These are phyloP conservation scores for Hebeloma cylindrosporum DNA, from an alignment of 768 basidiomycete species.

Conservation along the genomic window DNA sequence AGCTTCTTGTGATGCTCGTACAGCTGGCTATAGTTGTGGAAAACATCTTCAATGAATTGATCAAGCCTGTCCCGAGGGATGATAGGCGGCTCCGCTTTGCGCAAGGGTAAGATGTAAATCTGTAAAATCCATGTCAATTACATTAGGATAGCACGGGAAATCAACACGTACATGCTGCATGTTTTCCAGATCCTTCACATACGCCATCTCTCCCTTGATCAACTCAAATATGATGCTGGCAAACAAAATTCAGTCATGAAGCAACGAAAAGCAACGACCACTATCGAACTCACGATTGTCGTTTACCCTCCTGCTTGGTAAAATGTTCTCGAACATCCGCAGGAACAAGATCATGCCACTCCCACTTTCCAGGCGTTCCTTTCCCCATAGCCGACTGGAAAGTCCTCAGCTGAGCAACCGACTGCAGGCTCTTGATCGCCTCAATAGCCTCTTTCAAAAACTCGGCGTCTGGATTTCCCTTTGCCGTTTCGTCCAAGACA, in stretches of 20 bases:
- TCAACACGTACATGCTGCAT: conserved; percentile 65
- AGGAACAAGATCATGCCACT: conserved; percentile 88
- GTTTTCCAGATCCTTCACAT: conserved; percentile 88
- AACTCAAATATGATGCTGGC: conserved; percentile 87
- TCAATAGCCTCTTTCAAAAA: conserved; percentile 82
- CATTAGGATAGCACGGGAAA: not conserved
- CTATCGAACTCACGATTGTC: conserved; percentile 67
- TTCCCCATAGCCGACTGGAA: conserved; percentile 91
- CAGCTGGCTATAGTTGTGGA: conserved; percentile 83
- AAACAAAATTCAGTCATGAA: not conserved
- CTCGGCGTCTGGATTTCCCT: conserved; percentile 79
- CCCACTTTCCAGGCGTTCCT: conserved; percentile 77
- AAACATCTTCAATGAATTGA: conserved; percentile 81
- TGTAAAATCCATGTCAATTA: conserved; percentile 27
- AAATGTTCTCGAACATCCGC: conserved; percentile 60
- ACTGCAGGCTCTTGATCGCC: conserved; percentile 80
- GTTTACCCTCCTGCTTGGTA: conserved; percentile 73
- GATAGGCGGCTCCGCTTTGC: conserved; percentile 72
- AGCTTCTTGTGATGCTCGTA: conserved; percentile 72
- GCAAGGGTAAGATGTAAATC: conserved; percentile 83
- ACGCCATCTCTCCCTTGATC: conserved; percentile 95
- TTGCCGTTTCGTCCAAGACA: conserved; percentile 78
- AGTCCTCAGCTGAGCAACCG: conserved; percentile 77
- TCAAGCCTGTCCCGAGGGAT: conserved; percentile 70
- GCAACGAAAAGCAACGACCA: not conserved